Evolutionary conservation across 495 filamentous ascomycete genomes (phyloP).

Genomic region (Neurospora tetraspora): DNA sequence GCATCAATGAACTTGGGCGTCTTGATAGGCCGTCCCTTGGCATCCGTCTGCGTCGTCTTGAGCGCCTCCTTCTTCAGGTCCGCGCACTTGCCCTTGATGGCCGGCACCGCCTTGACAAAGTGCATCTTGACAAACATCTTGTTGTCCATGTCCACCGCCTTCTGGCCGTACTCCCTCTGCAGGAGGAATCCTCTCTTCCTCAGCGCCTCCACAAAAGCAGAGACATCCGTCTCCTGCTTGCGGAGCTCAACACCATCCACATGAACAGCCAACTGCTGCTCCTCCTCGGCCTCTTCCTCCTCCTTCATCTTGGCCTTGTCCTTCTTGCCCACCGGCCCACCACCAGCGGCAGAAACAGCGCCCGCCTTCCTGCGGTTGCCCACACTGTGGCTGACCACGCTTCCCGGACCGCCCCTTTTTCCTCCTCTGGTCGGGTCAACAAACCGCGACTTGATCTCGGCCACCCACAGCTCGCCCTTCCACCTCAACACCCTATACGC

Average conservation of each 20-base stretch:
- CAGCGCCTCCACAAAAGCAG: conserved; percentile 80
- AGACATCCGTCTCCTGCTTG: conserved; percentile 68
- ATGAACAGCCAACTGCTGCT: conserved; percentile 38
- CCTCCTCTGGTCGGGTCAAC: conserved; percentile 36
- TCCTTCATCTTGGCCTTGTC: conserved; percentile 41
- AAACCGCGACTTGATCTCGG: conserved; percentile 91
- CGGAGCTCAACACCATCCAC: conserved; percentile 41
- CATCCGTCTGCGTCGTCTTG: conserved; percentile 3
- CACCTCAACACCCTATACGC: conserved; percentile 82
- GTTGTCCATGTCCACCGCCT: conserved; percentile 69
- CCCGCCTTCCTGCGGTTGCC: conserved; percentile 38
- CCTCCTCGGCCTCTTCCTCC: conserved; percentile 35
- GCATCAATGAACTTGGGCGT: conserved; percentile 54
- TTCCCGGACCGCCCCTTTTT: conserved; percentile 25
- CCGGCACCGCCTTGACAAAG: conserved; percentile 70
- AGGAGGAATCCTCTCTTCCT: conserved; percentile 68
- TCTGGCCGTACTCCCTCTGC: conserved; percentile 38
- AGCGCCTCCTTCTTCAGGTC: conserved; percentile 4
- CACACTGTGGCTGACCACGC: conserved; percentile 54
- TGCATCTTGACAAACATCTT: conserved; percentile 98
- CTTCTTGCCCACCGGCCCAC: conserved; percentile 13
- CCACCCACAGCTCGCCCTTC: conserved; percentile 92
- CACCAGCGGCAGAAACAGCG: neutral
- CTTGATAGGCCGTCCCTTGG: conserved; percentile 16
- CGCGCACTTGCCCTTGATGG: conserved; percentile 59